Conservation (phyloP, 2,329 filamentous ascomycete genomes). For the Neopestalotiopsis sp. region DNA sequence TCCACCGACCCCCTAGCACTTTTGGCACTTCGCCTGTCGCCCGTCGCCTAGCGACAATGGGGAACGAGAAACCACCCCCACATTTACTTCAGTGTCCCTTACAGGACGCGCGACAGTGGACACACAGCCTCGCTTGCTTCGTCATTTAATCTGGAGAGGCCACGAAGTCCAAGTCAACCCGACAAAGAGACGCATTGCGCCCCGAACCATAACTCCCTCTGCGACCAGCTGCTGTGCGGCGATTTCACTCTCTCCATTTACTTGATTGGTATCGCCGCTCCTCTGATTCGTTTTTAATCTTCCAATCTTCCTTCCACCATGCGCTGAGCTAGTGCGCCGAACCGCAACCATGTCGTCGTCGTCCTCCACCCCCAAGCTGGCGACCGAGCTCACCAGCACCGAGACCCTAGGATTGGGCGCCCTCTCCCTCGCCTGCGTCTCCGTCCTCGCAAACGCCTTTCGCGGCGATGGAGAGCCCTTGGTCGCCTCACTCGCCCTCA, state of each 20-base stretch:
- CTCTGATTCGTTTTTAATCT: neutral
- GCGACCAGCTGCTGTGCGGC: neutral
- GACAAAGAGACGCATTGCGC: neutral
- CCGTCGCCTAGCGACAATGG: neutral
- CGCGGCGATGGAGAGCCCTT: conserved; percentile 81
- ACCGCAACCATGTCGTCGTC: conserved; percentile 16
- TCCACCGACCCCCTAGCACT: neutral
- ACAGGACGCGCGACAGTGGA: neutral
- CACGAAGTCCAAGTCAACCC: neutral
- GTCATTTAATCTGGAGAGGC: neutral
- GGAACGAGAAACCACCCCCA: neutral
- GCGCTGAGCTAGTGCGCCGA: neutral
- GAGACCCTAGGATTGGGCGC: conserved; percentile 64
- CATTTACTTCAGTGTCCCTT: neutral
- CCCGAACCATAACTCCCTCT: neutral
- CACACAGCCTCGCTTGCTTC: neutral
- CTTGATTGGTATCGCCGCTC: neutral
- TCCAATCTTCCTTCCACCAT: neutral
- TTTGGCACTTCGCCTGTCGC: no score
- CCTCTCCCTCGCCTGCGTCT: conserved; percentile 72
- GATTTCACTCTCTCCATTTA: neutral
- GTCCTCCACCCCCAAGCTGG: conserved; percentile 26
- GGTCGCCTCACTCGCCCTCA: conserved; percentile 86
- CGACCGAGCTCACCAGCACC: conserved; percentile 51
- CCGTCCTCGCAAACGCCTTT: conserved; percentile 81